Evolutionary conservation across 371 early-diverging fungal genomes (phyloP), one percentile per base, ranked within the genome.

Genomic region (Mortierella sp.): DNA sequence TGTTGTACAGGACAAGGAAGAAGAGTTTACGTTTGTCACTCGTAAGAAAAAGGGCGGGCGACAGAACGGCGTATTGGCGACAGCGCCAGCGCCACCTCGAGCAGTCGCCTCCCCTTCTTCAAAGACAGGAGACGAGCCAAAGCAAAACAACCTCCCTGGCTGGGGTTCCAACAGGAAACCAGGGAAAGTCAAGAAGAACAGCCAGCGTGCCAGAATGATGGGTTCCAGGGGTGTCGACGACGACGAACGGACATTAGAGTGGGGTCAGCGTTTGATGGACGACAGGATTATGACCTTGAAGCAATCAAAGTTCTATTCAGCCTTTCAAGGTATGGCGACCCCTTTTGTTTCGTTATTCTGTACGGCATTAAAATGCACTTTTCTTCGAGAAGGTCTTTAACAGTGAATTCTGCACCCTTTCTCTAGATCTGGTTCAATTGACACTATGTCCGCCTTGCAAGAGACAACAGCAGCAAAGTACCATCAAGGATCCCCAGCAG

Each of bases 181-280:
- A 43, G 37, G 59, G 0, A 81, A 74, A 70, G 54, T 79, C n/a
- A 86, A 81, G 64, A 81, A 79, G 61, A 86, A 81, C 69, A 81
- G 82, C n/a, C 84, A 78, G 44, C 69, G 84, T 6, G 80, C 84
- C 44, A 84, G 69, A 70, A 77, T 84, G 78, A 74, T 77, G 51
- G 84, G 78, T 0, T 59, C 34, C 19, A 67, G 61, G 31, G 73
- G 73, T 21, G 9, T n/a, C 0, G 72, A 73, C 19, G 67, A 61
- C 2, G 75, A 72, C 11, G 43, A 72, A 31, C 72, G 69, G 72
- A 75, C 86, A 1, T 46, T 79, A 19, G 82, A 81, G 13, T 81
- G 79, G 82, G 86, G 82, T 14, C 43, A 71, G 26, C 57, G 26
- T 37, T 79, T 77, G 72, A 76, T 86, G 11, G 74, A 76, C 9